Conservation (phyloP, 495 filamentous ascomycete species). For the Neurospora sp. region DNA sequence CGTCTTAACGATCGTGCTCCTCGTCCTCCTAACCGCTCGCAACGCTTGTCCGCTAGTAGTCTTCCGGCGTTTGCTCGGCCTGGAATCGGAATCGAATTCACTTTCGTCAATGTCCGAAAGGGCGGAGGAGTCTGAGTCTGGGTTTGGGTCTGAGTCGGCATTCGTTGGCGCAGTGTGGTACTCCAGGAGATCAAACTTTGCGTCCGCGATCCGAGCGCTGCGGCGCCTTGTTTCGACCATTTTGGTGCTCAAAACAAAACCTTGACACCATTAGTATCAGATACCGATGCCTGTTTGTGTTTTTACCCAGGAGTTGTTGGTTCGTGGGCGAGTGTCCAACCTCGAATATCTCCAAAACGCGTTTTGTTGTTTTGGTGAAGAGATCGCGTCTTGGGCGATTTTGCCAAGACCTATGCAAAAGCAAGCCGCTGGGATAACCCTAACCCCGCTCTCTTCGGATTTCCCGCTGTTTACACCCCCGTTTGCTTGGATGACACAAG, state of each 20-base stretch:
- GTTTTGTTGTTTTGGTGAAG: background rate
- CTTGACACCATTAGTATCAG: no score
- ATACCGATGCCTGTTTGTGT: background rate
- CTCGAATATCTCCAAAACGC: background rate
- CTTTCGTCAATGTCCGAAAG: background rate
- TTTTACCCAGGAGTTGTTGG: accelerated
- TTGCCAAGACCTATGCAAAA: background rate
- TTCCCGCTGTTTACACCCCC: background rate
- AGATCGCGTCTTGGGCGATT: background rate
- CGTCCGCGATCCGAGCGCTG: background rate
- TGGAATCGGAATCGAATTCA: background rate
- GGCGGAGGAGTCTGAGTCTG: background rate
- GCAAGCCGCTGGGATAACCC: background rate
- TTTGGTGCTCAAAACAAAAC: background rate
- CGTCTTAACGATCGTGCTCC: background rate
- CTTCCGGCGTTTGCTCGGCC: background rate
- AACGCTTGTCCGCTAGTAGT: accelerated
- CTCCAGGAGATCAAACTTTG: background rate
- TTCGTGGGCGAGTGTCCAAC: background rate
- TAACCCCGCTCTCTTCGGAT: background rate
- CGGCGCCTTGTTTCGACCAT: background rate
- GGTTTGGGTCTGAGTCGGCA: background rate
- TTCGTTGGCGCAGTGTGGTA: background rate
- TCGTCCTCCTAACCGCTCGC: background rate
- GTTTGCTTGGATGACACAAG: background rate